phyloP scores from a whole-genome alignment of 1,284 basidiomycete genomes.

The Schizophyllum amplum region DNA sequence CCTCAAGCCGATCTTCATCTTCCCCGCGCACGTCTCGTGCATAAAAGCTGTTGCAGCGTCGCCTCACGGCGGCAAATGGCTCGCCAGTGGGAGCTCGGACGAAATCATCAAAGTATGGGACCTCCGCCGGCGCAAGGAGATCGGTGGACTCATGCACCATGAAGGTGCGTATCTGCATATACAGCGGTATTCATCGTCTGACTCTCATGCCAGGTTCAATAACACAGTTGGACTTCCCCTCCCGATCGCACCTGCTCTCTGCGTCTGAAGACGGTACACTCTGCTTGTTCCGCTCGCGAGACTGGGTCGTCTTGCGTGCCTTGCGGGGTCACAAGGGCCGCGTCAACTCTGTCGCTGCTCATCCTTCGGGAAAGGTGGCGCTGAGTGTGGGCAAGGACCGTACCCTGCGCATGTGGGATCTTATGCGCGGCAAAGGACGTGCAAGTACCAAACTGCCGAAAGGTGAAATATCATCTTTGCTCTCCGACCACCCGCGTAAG shows the following conservation, averaged over 20 bases:
- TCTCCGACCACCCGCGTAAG: background rate
- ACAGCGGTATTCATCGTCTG: too few relatives aligned
- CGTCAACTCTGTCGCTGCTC: slow-evolving; percentile 85
- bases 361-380: slow-evolving; percentile 88
- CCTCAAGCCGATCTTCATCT: slow-evolving; percentile 86
- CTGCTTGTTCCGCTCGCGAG: slow-evolving; percentile 84
- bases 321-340: slow-evolving; percentile 92
- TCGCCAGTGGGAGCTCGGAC: slow-evolving; percentile 91
- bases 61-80: slow-evolving; percentile 86
- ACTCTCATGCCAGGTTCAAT: slow-evolving; percentile 77
- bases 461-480: slow-evolving; percentile 39
- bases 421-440: slow-evolving; percentile 88
- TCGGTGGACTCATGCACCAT: slow-evolving; percentile 90
- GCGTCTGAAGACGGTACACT: slow-evolving; percentile 88
- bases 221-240: slow-evolving; percentile 83
- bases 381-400: slow-evolving; percentile 87
- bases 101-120: slow-evolving; percentile 99
- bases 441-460: slow-evolving; percentile 84
- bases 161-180: slow-evolving; percentile 54
- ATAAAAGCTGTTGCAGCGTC: slow-evolving; percentile 86
- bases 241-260: slow-evolving; percentile 82
- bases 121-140: slow-evolving; percentile 80
- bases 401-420: slow-evolving; percentile 95
- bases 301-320: slow-evolving; percentile 85
- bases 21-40: slow-evolving; percentile 92